phyloP scores from a whole-genome alignment of 164 flowering plant species.

The Chimonanthus praecox region DNA sequence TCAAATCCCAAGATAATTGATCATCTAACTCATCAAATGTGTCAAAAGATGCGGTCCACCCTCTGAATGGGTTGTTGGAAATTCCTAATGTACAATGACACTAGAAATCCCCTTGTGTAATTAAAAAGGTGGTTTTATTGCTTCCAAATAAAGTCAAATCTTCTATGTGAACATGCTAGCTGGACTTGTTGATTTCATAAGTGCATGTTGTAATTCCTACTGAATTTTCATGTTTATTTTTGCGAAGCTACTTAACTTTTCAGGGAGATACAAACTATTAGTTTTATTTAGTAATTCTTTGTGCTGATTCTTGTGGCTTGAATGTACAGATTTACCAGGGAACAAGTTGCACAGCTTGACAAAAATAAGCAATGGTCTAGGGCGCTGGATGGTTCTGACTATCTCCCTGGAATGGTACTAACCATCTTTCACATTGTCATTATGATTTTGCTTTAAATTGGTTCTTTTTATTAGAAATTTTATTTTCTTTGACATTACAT shows the following conservation, averaged over 20 bases:
- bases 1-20: too few species aligned
- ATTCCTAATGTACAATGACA: not conserved
- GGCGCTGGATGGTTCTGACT: constrained; percentile 97
- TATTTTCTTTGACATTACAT: too few species aligned
- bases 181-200: not conserved
- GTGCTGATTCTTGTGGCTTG: constrained; percentile 1
- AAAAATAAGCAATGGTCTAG: constrained; percentile 87
- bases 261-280: not conserved
- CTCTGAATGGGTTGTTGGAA: not conserved
- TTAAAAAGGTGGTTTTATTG: not conserved
- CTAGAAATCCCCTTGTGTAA: not conserved
- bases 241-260: not conserved
- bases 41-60: too few species aligned
- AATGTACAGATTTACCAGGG: constrained; percentile 52
- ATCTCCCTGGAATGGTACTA: constrained; percentile 93
- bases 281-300: not conserved
- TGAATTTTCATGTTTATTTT: not conserved
- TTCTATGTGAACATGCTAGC: not conserved
- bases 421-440: not conserved
- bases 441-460: too few species aligned
- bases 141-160: not conserved
- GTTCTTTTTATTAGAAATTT: too few species aligned
- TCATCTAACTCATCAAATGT: too few species aligned
- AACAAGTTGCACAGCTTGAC: constrained; percentile 78
- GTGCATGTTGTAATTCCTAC: not conserved